phyloP scores from a whole-genome alignment of 352 stramenopile species.

The Peronosclerospora sorghi region DNA sequence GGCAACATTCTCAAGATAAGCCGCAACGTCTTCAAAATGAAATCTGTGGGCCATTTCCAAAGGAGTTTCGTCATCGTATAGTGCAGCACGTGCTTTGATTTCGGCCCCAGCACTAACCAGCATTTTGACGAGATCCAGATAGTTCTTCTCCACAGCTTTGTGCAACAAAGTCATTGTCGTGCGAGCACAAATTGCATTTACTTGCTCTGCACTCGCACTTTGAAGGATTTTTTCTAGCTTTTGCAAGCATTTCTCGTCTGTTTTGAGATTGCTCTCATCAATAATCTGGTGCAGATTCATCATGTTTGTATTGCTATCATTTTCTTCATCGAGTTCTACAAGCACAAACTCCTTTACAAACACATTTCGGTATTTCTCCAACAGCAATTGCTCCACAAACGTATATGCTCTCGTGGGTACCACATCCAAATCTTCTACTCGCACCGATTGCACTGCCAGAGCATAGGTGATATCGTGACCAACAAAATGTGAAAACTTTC shows the following conservation, averaged over 20 bases:
- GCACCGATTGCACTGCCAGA: conserved; percentile 33
- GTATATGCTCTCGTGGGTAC: conserved; percentile 24
- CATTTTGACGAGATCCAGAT: conserved; percentile 33
- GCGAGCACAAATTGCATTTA: conserved; percentile 37
- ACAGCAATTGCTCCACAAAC: conserved; percentile 43
- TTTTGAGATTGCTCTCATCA: conserved; percentile 18
- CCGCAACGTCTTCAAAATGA: conserved; percentile 30
- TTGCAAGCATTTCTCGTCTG: conserved; percentile 1
- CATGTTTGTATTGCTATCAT: neutral
- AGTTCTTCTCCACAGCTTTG: conserved; percentile 53
- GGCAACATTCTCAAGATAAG: conserved; percentile 13
- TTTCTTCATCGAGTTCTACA: conserved; percentile 12
- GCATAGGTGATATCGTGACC: conserved; percentile 50
- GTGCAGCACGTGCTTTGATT: conserved; percentile 21
- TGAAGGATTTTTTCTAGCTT: conserved; percentile 9
- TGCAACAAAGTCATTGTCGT: conserved; percentile 57
- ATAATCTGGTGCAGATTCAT: conserved; percentile 36
- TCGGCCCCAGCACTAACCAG: conserved; percentile 34
- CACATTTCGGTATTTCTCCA: conserved; percentile 39
- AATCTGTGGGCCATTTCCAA: conserved; percentile 52
- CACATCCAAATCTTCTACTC: conserved; percentile 29
- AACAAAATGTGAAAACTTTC: conserved; percentile 40
- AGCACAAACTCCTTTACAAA: conserved; percentile 32
- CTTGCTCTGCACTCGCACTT: conserved; percentile 6
- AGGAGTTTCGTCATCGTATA: conserved; percentile 55